Base-by-base conservation (phyloP, 257 asterid genomes). In the Scutellaria baicalensis region DNA sequence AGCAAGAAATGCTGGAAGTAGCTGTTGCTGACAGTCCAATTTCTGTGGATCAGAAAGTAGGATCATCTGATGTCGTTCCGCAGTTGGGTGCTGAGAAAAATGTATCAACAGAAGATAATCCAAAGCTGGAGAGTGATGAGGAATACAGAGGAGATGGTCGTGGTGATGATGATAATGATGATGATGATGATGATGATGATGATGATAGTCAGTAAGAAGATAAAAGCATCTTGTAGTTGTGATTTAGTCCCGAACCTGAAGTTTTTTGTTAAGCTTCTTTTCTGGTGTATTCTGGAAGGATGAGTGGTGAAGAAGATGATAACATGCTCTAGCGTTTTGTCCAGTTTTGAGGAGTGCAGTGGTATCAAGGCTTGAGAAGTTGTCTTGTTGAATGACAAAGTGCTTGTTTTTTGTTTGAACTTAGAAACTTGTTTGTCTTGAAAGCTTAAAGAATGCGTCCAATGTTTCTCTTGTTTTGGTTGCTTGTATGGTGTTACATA, bases 101-200 rank as follows among this genome's bases (percentile, higher is more conserved):
- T 5, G 50, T 31, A 45, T 27, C 31, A 35, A 50, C 64, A 35
- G 60, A 52, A 59, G 67, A 12, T 33, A 59, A 14, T 42, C 0
- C 17, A 68, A 16, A 64, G 45, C 20, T 5, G 74, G 79, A 68
- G 7, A 69, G 70, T 49, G 80, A 70, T n/a, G 66, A 62, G 38
- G 81, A 79, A n/a, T 78, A 64, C 38, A 33, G 42, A 68, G 71
- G 57, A 57, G 81, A 64, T 6, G 62, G 64, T 36, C 4, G 12
- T 6, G 82, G 69, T 33, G 77, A 57, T n/a, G 74, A 74, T 6
- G 63, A 31, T 0, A 68, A 23, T 12, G 14, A 63, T 2, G 61
- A 14, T 1, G 55, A 6, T 0, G 27, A 44, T 5, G 80, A 52
- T 18, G 75, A 35, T 42, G 72, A 73, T 4, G 59, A 42, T 4